A percentile compares a stretch with the other conserved stretches of the same genome.
Conservation (phyloP, 192 early-diverging fungal genomes). For the Haplosporangium gracile region DNA sequence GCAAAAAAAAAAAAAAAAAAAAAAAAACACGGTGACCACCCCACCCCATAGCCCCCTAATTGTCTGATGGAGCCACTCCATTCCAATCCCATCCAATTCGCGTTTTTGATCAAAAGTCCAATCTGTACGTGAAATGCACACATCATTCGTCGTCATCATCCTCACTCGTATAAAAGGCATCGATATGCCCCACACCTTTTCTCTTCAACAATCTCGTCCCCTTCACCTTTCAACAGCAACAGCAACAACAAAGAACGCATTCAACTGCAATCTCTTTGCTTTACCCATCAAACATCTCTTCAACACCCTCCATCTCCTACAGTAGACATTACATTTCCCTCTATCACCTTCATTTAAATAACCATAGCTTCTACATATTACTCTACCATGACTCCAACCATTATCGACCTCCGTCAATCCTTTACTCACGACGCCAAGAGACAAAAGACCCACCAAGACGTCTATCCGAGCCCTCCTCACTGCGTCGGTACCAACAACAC, state of each 20-base stretch:
- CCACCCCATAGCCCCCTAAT: too few species aligned
- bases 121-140: not conserved
- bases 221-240: not conserved
- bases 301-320: not conserved
- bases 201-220: not conserved
- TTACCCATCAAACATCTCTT: not conserved
- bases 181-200: not conserved
- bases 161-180: not conserved
- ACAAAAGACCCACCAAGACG: conserved; percentile 6
- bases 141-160: not conserved
- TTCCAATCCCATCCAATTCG: too few species aligned
- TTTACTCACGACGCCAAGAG: conserved; percentile 8
- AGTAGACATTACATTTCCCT: not conserved
- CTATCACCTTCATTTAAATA: not conserved
- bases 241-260: not conserved
- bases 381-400: conserved; percentile 18
- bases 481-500: not conserved
- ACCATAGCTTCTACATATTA: not conserved
- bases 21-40: too few species aligned
- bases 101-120: too few species aligned
- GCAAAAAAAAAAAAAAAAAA: too few species aligned
- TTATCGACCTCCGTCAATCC: conserved; percentile 44
- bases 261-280: not conserved
- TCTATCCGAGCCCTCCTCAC: conserved; percentile 27
- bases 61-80: too few species aligned